Conservation (phyloP, 2,329 filamentous ascomycete species). For the Botryosphaeria dothidea region DNA sequence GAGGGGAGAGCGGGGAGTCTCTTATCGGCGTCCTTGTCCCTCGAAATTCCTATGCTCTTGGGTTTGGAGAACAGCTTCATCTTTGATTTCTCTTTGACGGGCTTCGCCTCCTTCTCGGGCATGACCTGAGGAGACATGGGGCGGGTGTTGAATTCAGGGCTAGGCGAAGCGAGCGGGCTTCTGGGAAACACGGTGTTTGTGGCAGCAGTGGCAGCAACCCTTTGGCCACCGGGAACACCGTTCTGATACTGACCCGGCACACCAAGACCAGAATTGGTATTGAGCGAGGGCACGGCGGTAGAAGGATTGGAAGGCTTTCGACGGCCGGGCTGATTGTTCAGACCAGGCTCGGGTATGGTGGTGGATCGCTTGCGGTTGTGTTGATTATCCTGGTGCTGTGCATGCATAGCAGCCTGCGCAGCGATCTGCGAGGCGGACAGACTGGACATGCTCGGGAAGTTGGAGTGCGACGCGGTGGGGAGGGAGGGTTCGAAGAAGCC, state of each 20-base stretch:
- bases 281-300: slow-evolving; percentile 52
- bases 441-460: slow-evolving; percentile 52
- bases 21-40: slow-evolving; percentile 56
- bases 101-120: slow-evolving; percentile 59
- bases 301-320: slow-evolving; percentile 46
- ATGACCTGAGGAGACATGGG: slow-evolving; percentile 22
- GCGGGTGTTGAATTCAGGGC: slow-evolving; percentile 23
- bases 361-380: slow-evolving; percentile 68
- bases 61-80: slow-evolving; percentile 76
- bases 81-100: slow-evolving; percentile 73
- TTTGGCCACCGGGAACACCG: slow-evolving; percentile 60
- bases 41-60: slow-evolving; percentile 72
- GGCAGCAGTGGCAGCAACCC: slow-evolving; percentile 68
- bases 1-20: slow-evolving; percentile 70
- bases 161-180: slow-evolving; percentile 53
- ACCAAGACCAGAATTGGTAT: neutral
- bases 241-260: slow-evolving; percentile 54
- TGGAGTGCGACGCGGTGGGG: slow-evolving; percentile 62
- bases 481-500: slow-evolving; percentile 76
- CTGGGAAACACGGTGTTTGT: slow-evolving; percentile 73
- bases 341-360: slow-evolving; percentile 64
- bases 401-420: slow-evolving; percentile 74
- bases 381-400: slow-evolving; percentile 51
- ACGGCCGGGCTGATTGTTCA: slow-evolving; percentile 35
- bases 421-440: slow-evolving; percentile 74